Percentiles rank a stretch among this genome's conserved stretches.
Evolutionary conservation across 2,329 filamentous ascomycete species (phyloP).

Genomic region (Fusarium fujikuroi): DNA sequence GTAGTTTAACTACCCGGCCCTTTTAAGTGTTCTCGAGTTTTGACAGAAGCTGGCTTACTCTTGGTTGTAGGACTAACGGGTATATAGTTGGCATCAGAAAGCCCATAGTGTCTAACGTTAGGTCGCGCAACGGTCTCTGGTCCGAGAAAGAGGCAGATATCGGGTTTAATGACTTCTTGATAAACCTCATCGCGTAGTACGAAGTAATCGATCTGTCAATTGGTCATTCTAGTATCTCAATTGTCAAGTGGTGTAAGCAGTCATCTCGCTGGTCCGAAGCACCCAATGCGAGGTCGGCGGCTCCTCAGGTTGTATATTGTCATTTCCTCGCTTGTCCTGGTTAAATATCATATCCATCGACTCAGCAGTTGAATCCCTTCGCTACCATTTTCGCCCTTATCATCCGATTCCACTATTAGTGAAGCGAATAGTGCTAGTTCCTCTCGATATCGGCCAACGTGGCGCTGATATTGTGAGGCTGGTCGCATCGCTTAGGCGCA

Average conservation of each 20-base stretch:
- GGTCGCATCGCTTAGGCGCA: no score
- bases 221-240: accelerated
- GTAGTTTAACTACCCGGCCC: accelerated
- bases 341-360: no score
- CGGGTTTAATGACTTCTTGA: accelerated
- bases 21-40: accelerated
- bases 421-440: no score
- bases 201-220: background rate
- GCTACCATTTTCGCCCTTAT: no score
- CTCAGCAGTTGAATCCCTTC: no score
- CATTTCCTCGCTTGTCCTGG: no score
- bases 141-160: background rate
- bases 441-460: no score
- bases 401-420: no score
- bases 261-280: background rate
- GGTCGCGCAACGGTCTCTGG: accelerated
- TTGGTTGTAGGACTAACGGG: accelerated
- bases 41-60: accelerated
- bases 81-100: accelerated
- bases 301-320: background rate
- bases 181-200: accelerated
- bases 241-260: background rate
- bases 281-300: background rate
- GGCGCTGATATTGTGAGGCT: no score
- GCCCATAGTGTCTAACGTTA: no score